A percentile compares a stretch with the other conserved stretches of the same genome.
Conservation (phyloP, 1,284 basidiomycete genomes). For the Ustilago vetiveriae region DNA sequence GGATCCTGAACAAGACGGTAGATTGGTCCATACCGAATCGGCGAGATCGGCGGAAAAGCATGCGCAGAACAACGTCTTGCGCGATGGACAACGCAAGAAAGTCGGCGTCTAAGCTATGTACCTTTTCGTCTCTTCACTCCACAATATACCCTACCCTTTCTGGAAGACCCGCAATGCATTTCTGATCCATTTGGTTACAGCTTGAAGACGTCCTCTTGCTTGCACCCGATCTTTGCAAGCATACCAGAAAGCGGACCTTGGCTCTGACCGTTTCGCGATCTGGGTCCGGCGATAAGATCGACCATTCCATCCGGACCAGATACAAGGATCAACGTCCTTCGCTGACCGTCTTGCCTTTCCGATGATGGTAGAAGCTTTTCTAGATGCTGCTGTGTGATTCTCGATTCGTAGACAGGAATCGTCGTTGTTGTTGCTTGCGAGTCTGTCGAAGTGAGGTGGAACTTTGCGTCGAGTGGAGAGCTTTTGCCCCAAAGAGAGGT, state of each 20-base stretch:
- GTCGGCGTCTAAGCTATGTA: constrained; percentile 13
- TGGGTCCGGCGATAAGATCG: constrained; percentile 32
- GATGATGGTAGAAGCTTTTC: background rate
- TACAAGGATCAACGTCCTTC: constrained; percentile 31
- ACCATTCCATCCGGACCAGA: constrained; percentile 53
- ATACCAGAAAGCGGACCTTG: constrained; percentile 41
- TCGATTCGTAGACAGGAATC: constrained; percentile 38
- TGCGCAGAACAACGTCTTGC: constrained; percentile 25
- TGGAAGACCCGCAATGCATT: no score
- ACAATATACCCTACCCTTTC: constrained; percentile 9
- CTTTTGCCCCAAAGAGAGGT: constrained; percentile 5
- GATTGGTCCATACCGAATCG: constrained; percentile 26
- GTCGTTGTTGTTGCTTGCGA: background rate
- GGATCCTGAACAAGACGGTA: constrained; percentile 20
- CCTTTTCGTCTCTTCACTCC: no score
- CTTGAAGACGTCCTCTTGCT: constrained; percentile 45
- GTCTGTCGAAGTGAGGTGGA: constrained; percentile 4
- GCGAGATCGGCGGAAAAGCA: constrained; percentile 14
- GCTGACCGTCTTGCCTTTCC: background rate
- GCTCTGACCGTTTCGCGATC: constrained; percentile 28
- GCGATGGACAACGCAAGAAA: constrained; percentile 34
- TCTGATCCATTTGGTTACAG: constrained; percentile 9
- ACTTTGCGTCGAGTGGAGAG: constrained; percentile 5
- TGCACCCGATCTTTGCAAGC: constrained; percentile 19
- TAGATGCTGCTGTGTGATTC: constrained; percentile 35